A percentile compares a stretch with the other conserved stretches of the same genome.
phyloP scores from a whole-genome alignment of 192 early-diverging fungal genomes.

The Backusella parvicylindrica region DNA sequence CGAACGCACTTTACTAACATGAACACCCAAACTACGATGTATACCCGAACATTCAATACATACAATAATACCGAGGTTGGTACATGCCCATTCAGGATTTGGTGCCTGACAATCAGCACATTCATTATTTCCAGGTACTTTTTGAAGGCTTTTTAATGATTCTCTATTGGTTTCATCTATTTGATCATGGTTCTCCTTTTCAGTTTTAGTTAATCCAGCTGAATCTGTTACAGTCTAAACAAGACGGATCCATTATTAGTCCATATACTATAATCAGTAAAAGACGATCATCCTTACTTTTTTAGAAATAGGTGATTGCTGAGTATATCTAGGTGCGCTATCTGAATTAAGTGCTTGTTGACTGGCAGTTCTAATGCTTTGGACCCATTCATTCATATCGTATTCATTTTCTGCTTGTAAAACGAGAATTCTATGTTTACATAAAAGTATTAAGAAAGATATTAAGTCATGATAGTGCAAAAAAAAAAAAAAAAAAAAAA shows the following conservation, averaged over 20 bases:
- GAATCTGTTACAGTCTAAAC: background rate
- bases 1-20: conserved; percentile 84
- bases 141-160: conserved; percentile 36
- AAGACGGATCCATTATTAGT: background rate
- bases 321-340: conserved; percentile 31
- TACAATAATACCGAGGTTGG: conserved; percentile 75
- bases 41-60: conserved; percentile 92
- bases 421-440: conserved; percentile 61
- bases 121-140: conserved; percentile 49
- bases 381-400: conserved; percentile 77
- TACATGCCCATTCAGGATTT: conserved; percentile 84
- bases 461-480: background rate
- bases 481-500: too few species aligned
- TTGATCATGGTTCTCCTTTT: conserved; percentile 8
- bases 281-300: background rate
- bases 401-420: conserved; percentile 72
- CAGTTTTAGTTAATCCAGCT: background rate
- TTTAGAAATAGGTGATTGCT: background rate
- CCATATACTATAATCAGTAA: background rate
- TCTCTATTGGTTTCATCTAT: conserved; percentile 36
- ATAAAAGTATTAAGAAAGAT: background rate
- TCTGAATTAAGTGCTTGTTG: conserved; percentile 53
- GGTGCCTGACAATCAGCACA: conserved; percentile 53
- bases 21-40: conserved; percentile 86
- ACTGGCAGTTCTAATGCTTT: conserved; percentile 56